A percentile compares a stretch with the other conserved stretches of the same genome.
Evolutionary conservation across 768 basidiomycete genomes (phyloP).

Genomic region (Termitomyces sp.): DNA sequence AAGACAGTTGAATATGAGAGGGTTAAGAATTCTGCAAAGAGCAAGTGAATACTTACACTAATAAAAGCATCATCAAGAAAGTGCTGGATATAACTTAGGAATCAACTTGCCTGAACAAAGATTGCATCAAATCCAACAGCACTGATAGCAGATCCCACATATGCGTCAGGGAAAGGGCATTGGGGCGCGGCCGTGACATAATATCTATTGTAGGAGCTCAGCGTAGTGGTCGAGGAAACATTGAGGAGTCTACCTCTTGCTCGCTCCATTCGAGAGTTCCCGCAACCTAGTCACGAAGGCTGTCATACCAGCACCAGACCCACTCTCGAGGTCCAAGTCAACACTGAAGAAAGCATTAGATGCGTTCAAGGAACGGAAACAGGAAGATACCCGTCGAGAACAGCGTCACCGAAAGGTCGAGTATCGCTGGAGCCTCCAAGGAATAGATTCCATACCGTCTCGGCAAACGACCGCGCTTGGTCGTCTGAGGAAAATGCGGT

Average conservation of each 20-base stretch:
- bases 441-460: slow-evolving; percentile 69
- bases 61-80: neutral
- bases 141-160: slow-evolving; percentile 53
- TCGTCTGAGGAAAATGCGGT: slow-evolving; percentile 52
- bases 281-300: slow-evolving; percentile 53
- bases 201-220: slow-evolving; percentile 35
- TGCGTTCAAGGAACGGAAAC: neutral
- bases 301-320: slow-evolving; percentile 38
- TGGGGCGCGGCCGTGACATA: slow-evolving; percentile 61
- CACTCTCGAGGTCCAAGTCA: slow-evolving; percentile 72
- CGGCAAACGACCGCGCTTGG: slow-evolving; percentile 52
- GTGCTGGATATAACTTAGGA: neutral
- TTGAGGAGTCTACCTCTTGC: slow-evolving; percentile 38
- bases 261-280: slow-evolving; percentile 38
- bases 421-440: slow-evolving; percentile 51
- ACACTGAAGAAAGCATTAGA: slow-evolving; percentile 26
- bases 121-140: slow-evolving; percentile 63
- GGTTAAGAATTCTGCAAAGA: neutral
- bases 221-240: neutral
- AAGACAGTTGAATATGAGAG: neutral
- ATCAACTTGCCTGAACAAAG: slow-evolving; percentile 34
- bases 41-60: slow-evolving; percentile 9
- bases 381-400: slow-evolving; percentile 59
- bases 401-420: slow-evolving; percentile 65
- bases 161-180: slow-evolving; percentile 66